Evolutionary conservation across 1,284 basidiomycete genomes (phyloP).

Genomic region (Heterobasidion parviporum): DNA sequence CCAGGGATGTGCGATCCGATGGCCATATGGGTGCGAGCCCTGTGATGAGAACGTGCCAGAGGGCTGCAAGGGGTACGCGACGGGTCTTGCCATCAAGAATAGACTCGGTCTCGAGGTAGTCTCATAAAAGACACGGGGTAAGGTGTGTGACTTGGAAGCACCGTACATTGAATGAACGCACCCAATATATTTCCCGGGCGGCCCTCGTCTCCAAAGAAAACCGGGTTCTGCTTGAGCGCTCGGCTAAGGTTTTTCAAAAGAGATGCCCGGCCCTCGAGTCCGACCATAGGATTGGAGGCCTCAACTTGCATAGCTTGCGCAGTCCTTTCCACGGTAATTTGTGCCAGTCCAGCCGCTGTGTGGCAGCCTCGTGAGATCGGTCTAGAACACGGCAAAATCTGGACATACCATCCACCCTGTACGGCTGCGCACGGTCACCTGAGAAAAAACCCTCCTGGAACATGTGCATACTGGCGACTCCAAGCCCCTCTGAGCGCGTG

Average conservation of each 20-base stretch:
- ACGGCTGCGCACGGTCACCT: constrained; percentile 50
- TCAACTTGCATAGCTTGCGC: constrained; percentile 78
- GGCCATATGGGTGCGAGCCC: constrained; percentile 90
- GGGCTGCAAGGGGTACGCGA: constrained; percentile 52
- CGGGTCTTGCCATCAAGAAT: constrained; percentile 26
- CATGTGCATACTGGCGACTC: constrained; percentile 88
- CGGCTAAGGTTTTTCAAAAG: constrained; percentile 68
- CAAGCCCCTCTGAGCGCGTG: constrained; percentile 83
- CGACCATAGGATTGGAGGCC: constrained; percentile 78
- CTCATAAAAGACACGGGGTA: constrained; percentile 25
- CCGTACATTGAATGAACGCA: constrained; percentile 17
- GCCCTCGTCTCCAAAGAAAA: constrained; percentile 64
- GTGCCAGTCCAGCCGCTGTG: constrained; percentile 64
- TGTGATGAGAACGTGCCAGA: constrained; percentile 81
- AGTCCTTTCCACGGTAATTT: constrained; percentile 55
- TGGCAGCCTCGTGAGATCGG: background rate
- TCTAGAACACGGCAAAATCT: background rate
- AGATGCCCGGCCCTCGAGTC: constrained; percentile 78
- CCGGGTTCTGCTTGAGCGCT: constrained; percentile 56
- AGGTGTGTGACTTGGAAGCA: background rate
- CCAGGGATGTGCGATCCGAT: constrained; percentile 59
- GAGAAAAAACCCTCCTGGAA: constrained; percentile 81
- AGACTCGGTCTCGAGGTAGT: constrained; percentile 61
- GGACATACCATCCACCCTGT: constrained; percentile 68
- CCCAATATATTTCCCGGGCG: constrained; percentile 81